Percentiles rank a stretch among this genome's conserved stretches.
phyloP scores from a whole-genome alignment of 2,329 filamentous ascomycete species.

The Blastomyces gilchristii region DNA sequence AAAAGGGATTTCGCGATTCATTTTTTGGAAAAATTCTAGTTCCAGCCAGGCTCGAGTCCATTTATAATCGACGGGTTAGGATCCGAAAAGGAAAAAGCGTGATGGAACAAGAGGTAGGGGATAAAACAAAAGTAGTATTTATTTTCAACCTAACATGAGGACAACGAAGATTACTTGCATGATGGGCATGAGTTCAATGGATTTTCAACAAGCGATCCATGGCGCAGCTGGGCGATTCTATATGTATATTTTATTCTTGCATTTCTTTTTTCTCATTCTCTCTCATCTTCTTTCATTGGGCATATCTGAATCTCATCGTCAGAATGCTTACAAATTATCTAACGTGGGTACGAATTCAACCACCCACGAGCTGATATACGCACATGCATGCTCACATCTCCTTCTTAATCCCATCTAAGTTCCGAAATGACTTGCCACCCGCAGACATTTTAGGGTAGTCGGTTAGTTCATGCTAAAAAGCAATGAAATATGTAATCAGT shows the following conservation, averaged over 20 bases:
- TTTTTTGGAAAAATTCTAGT: not conserved
- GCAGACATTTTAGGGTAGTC: not conserved
- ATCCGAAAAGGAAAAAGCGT: not conserved
- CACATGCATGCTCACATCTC: not conserved
- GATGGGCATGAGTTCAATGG: conserved; percentile 12
- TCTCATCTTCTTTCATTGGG: not conserved
- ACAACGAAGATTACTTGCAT: conserved; percentile 11
- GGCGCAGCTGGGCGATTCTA: conserved; percentile 8
- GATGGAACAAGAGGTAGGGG: conserved; percentile 3
- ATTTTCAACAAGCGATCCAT: conserved; percentile 20
- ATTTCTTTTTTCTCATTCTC: not conserved
- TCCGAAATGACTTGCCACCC: not conserved
- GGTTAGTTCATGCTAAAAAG: not conserved
- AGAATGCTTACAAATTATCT: conserved; percentile 4
- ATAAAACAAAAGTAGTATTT: conserved; percentile 11
- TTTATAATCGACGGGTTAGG: not conserved
- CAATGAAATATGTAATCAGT: not conserved
- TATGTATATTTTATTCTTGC: conserved; percentile 6
- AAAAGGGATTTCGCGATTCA: conserved; percentile 16
- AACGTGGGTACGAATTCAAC: conserved; percentile 9
- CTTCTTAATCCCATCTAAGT: not conserved
- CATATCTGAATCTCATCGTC: conserved; percentile 12
- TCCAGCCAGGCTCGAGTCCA: not conserved
- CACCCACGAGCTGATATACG: not conserved
- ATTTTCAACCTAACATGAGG: conserved; percentile 16